A percentile compares a stretch with the other conserved stretches of the same genome.
These are phyloP conservation scores for Pseudopyricularia javanii DNA, from an alignment of 2,329 filamentous ascomycete genomes.

Conservation along the genomic window DNA sequence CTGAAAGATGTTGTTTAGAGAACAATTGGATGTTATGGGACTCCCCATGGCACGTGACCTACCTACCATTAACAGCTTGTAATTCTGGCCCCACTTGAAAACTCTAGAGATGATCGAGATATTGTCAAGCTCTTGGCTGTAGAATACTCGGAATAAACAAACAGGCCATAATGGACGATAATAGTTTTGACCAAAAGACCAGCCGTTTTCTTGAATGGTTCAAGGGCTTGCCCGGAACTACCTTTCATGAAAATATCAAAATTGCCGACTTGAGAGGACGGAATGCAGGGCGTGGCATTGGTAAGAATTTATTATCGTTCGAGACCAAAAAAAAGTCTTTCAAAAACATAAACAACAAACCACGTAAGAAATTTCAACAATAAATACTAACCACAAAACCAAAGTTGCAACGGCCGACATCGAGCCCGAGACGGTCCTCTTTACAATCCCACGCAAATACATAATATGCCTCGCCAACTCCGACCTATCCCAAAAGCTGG, in stretches of 20 bases:
- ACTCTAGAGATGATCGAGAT: no score
- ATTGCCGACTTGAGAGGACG: constrained; percentile 38
- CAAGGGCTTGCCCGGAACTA: constrained; percentile 34
- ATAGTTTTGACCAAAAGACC: constrained; percentile 29
- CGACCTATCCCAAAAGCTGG: constrained; percentile 42
- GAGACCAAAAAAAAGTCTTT: not conserved
- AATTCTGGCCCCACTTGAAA: no score
- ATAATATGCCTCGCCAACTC: constrained; percentile 68
- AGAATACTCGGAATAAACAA: not conserved
- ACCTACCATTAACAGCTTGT: no score
- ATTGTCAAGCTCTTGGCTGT: no score
- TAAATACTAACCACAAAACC: constrained; percentile 71
- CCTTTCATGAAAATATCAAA: constrained; percentile 38
- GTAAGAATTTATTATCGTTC: constrained; percentile 19
- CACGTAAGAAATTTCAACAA: constrained; percentile 65
- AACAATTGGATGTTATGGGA: no score
- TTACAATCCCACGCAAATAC: constrained; percentile 60
- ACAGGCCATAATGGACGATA: not conserved
- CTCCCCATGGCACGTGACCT: no score
- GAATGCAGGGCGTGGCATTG: constrained; percentile 41
- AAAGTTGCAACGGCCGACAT: constrained; percentile 62
- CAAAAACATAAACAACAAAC: constrained; percentile 46
- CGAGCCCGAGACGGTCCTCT: constrained; percentile 61
- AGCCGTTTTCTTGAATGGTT: constrained; percentile 42
- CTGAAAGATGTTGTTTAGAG: no score